Base-by-base conservation (phyloP, 2,329 filamentous ascomycete genomes). In the Orbilia oligospora region DNA sequence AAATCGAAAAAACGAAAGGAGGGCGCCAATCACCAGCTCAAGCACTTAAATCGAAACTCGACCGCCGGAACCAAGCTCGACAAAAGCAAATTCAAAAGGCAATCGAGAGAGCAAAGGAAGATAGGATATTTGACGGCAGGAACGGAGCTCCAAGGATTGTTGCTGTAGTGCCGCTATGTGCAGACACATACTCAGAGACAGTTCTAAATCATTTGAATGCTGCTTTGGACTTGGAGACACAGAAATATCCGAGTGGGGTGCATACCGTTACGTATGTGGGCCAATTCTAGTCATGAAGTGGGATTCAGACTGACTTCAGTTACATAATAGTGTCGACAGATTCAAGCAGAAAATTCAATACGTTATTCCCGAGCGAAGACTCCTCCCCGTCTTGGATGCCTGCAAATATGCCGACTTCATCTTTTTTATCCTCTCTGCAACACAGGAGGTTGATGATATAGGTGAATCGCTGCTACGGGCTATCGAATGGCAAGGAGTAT, bases 341-440 rank as follows among this genome's bases (percentile, higher is more conserved):
- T 99, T 98, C 87, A 97, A 97, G 87, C 95, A 98, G 84, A 97
- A 92, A 83, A 84, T 99, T 12, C 92, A 97, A 84, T 99, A 97
- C 83, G 85, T 97, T 8, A 89, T 93, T 0, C 87, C 92, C 0
- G 89, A 90, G 81, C 88, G 91, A 71, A 77, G 76, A 36, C 85
- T 98, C 16, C 87, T 92, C 20, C 89, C 90, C 41, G 93, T 92
- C 68, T 85, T 98, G 72, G 94, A 99, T 85, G 93, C 93, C 46
- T 94, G 93, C 79, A 90, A 93, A 71, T 88, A 93, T 18, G 94
- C 96, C 44, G 96, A 99, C 84, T 98, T 97, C 84, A 92, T 99
- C 12, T 85, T 98, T 6, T 90, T 98, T 78, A 87, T 97, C 14
- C 86, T 99, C 2, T 97, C 94, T 2, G 90, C 94, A 20, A 88